Percentiles rank a stretch among this genome's conserved stretches.
These are phyloP conservation scores for Rhinocladiella mackenziei DNA, from an alignment of 2,329 filamentous ascomycete genomes.

Conservation along the genomic window DNA sequence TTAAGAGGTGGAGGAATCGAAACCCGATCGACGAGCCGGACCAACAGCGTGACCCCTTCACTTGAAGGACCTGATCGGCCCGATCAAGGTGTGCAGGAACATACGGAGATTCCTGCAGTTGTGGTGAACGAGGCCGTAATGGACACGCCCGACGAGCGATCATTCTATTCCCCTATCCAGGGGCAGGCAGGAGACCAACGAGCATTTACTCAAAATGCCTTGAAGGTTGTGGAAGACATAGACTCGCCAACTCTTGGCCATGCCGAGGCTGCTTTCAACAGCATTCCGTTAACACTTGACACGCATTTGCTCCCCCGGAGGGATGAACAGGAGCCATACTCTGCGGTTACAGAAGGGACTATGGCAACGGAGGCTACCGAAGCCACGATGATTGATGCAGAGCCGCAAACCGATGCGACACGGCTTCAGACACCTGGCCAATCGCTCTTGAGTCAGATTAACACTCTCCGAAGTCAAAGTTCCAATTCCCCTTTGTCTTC, in stretches of 20 bases:
- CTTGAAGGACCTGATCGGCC: conserved; percentile 13
- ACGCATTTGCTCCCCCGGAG: conserved; percentile 19
- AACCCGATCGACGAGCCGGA: conserved; percentile 11
- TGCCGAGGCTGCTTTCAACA: conserved; percentile 32
- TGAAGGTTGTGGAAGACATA: conserved; percentile 30
- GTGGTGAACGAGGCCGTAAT: conserved; percentile 17
- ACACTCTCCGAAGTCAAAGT: conserved; percentile 46
- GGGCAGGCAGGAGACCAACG: conserved; percentile 20
- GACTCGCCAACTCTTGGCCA: conserved; percentile 46
- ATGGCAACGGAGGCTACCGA: conserved; percentile 60
- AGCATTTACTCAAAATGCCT: conserved; percentile 30
- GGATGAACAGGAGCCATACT: conserved; percentile 21
- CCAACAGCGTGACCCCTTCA: conserved; percentile 17
- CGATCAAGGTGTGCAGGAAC: conserved; percentile 2
- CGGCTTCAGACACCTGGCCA: conserved; percentile 35
- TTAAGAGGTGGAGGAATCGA: conserved; percentile 8
- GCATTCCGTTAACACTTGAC: conserved; percentile 23
- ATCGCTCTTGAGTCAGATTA: conserved; percentile 47
- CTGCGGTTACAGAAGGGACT: conserved; percentile 58
- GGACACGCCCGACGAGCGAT: conserved; percentile 17
- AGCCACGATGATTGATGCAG: conserved; percentile 60
- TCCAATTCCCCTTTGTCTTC: conserved; percentile 40
- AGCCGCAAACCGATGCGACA: conserved; percentile 60
- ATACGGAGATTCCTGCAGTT: conserved; percentile 21
- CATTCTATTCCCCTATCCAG: conserved; percentile 16